These are phyloP conservation scores for Vanderwaltozyma yarrowii DNA, from an alignment of 805 yeast genomes.

Conservation along the genomic window DNA sequence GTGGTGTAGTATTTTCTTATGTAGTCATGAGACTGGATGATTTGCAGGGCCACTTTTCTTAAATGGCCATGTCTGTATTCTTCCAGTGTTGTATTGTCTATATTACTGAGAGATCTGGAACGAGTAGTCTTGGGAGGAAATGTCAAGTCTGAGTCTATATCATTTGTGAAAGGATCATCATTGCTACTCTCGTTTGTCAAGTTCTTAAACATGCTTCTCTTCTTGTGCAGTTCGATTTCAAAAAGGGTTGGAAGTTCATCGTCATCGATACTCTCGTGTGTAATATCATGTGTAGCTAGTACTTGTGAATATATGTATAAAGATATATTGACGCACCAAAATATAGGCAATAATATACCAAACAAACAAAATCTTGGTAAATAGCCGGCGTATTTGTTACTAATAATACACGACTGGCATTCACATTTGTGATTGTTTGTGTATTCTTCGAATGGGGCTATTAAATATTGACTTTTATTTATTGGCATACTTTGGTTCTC, in stretches of 20 bases:
- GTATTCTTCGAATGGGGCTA: not conserved
- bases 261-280: slow-evolving; percentile 12
- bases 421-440: slow-evolving; percentile 9
- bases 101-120: not conserved
- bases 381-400: slow-evolving; percentile 1
- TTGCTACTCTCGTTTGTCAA: no score
- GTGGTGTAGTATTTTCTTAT: slow-evolving; percentile 6
- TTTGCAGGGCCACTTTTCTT: slow-evolving; percentile 7
- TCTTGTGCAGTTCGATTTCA: slow-evolving; percentile 7
- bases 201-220: slow-evolving; percentile 3
- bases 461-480: not conserved
- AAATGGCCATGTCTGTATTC: slow-evolving; percentile 5
- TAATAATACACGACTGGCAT: slow-evolving; percentile 16
- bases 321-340: slow-evolving; percentile 13
- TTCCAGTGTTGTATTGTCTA: not conserved
- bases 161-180: no score
- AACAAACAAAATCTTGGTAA: slow-evolving; percentile 11
- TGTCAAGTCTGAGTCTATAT: no score
- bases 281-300: slow-evolving; percentile 15
- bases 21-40: slow-evolving; percentile 11
- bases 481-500: no score
- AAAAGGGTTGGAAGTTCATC: slow-evolving; percentile 23
- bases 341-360: slow-evolving; percentile 19
- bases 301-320: slow-evolving; percentile 14
- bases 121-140: no score